Conservation (phyloP, 768 basidiomycete genomes). For the Lactarius hatsudake region DNA sequence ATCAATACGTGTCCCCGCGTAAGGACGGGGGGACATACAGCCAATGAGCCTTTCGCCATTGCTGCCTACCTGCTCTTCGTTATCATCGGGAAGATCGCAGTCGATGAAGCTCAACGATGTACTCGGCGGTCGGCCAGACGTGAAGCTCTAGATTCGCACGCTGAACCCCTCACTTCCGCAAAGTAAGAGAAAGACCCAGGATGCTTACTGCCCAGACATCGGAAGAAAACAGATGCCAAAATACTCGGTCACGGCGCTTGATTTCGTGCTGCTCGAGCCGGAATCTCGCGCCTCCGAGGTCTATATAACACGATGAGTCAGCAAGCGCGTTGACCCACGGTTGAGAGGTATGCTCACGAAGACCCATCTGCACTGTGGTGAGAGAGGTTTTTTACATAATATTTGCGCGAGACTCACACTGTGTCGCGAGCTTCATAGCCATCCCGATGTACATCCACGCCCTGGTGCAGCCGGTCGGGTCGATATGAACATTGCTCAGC, state of each 20-base stretch:
- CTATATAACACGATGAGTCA: slow-evolving; percentile 34
- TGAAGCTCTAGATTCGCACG: slow-evolving; percentile 29
- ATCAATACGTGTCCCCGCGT: background rate
- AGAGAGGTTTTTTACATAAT: slow-evolving; percentile 4
- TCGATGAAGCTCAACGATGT: slow-evolving; percentile 29
- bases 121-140: slow-evolving; percentile 32
- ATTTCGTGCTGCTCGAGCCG: slow-evolving; percentile 46
- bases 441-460: slow-evolving; percentile 59
- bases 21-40: slow-evolving; percentile 11
- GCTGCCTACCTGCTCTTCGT: slow-evolving; percentile 12
- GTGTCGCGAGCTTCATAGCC: slow-evolving; percentile 54
- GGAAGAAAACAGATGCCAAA: slow-evolving; percentile 65
- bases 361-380: slow-evolving; percentile 42
- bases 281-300: slow-evolving; percentile 61
- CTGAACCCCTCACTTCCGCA: background rate
- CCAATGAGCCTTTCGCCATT: slow-evolving; percentile 19
- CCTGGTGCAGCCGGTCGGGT: slow-evolving; percentile 42
- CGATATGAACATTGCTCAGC: slow-evolving; percentile 47
- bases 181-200: background rate
- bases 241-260: slow-evolving; percentile 52
- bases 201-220: slow-evolving; percentile 58
- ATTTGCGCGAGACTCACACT: slow-evolving; percentile 45
- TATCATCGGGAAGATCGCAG: slow-evolving; percentile 30
- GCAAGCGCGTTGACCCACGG: slow-evolving; percentile 16
- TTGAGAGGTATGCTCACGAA: slow-evolving; percentile 43